phyloP scores from a whole-genome alignment of 2,329 filamentous ascomycete species.

The Ramichloridium luteum region DNA sequence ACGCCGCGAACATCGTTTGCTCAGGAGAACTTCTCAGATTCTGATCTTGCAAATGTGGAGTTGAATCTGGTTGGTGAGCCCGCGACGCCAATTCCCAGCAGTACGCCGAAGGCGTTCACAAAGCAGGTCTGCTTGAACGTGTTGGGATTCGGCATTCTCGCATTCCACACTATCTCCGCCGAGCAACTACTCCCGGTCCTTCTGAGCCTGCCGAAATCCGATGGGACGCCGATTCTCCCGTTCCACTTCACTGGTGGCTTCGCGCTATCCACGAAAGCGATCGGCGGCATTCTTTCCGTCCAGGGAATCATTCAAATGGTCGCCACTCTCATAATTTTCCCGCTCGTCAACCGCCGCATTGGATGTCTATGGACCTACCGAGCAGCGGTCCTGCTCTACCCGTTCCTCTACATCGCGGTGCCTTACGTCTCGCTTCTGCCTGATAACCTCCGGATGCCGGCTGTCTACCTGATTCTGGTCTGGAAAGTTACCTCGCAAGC shows the following conservation, averaged over 20 bases:
- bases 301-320: constrained; percentile 86
- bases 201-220: constrained; percentile 55
- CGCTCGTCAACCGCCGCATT: constrained; percentile 59
- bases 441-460: constrained; percentile 54
- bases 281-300: constrained; percentile 76
- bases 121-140: constrained; percentile 78
- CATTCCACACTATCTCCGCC: constrained; percentile 94
- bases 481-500: constrained; percentile 91
- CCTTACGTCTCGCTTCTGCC: constrained; percentile 85
- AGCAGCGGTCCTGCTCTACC: constrained; percentile 69
- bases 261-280: constrained; percentile 66
- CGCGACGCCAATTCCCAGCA: constrained; percentile 13
- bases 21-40: constrained; percentile 3
- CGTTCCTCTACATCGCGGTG: constrained; percentile 72
- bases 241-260: constrained; percentile 87
- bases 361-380: constrained; percentile 75
- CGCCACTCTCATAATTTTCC: constrained; percentile 74
- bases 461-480: constrained; percentile 65
- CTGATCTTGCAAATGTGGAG: constrained; percentile 16
- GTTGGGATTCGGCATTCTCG: constrained; percentile 78
- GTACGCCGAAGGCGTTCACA: constrained; percentile 57
- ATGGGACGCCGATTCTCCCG: constrained; percentile 48
- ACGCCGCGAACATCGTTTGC: constrained; percentile 16
- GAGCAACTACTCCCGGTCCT: constrained; percentile 90
- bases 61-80: constrained; percentile 17